These are phyloP conservation scores for Lodderomyces orthopsilosis DNA, from an alignment of 1,139 yeast genomes.

Conservation along the genomic window DNA sequence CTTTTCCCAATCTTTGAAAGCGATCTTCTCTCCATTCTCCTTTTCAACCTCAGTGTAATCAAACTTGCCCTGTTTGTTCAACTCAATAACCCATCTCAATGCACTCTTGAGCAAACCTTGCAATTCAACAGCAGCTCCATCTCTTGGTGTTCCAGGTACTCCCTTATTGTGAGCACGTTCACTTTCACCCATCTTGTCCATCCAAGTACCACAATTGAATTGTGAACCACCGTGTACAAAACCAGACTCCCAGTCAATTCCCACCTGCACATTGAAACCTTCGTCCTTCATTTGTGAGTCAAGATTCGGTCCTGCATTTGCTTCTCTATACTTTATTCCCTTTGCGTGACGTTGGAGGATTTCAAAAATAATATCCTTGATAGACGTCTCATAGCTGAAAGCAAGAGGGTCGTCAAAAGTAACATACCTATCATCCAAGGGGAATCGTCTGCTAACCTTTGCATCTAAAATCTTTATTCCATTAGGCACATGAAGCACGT, in stretches of 20 bases:
- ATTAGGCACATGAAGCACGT: constrained; percentile 62
- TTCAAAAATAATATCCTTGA: constrained; percentile 79
- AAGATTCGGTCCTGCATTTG: constrained; percentile 86
- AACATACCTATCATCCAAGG: constrained; percentile 80
- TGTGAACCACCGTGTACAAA: constrained; percentile 89
- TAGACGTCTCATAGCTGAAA: constrained; percentile 64
- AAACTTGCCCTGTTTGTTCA: constrained; percentile 55
- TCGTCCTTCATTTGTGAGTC: constrained; percentile 92
- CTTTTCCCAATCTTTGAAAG: constrained; percentile 66
- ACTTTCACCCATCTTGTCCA: constrained; percentile 99
- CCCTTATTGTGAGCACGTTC: constrained; percentile 80
- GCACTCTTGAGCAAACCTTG: constrained; percentile 85
- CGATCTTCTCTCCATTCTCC: constrained; percentile 56
- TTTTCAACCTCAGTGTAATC: constrained; percentile 50
- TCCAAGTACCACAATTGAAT: constrained; percentile 97
- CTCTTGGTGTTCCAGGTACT: constrained; percentile 94
- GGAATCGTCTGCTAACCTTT: constrained; percentile 79
- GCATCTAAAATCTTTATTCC: constrained; percentile 69
- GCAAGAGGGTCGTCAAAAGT: constrained; percentile 70
- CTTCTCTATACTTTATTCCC: constrained; percentile 87
- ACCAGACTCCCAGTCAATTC: constrained; percentile 89
- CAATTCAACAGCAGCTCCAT: constrained; percentile 94
- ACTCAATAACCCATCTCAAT: constrained; percentile 69
- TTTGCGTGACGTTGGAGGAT: constrained; percentile 80
- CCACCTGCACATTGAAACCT: constrained; percentile 81